These are phyloP conservation scores for Raphidocelis subcapitata DNA, from an alignment of 139 green algal species.

Conservation along the genomic window DNA sequence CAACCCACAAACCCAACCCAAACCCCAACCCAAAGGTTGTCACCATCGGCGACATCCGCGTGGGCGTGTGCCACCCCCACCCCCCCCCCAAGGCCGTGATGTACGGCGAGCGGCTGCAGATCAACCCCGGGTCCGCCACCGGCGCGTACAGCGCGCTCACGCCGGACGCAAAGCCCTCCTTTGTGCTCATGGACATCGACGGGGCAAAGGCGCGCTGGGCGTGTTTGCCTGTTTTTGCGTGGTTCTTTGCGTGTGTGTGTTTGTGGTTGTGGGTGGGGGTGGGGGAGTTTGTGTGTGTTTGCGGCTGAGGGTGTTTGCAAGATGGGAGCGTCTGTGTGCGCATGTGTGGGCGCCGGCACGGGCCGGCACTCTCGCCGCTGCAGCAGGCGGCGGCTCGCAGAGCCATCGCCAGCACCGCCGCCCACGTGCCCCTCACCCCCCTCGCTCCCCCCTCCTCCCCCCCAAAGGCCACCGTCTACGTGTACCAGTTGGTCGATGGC, in stretches of 20 bases:
- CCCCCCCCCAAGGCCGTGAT: conserved; percentile 53
- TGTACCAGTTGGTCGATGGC: conserved; percentile 87
- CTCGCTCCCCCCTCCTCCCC: not conserved
- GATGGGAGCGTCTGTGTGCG: no score
- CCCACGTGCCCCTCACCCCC: not conserved
- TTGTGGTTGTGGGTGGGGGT: not conserved
- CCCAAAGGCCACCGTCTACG: conserved; percentile 81
- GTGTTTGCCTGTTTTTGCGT: not conserved
- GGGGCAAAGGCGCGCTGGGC: conserved; percentile 56
- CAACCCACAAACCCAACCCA: not conserved
- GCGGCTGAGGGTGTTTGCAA: conserved; percentile 54
- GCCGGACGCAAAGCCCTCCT: conserved; percentile 67
- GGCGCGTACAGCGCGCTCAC: conserved; percentile 73
- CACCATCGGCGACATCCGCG: conserved; percentile 76
- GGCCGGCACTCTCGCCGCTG: no score
- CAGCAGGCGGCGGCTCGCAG: not conserved
- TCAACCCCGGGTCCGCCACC: conserved; percentile 94
- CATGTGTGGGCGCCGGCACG: no score
- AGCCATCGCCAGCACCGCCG: not conserved
- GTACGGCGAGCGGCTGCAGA: conserved; percentile 78
- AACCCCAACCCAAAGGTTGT: conserved; percentile 72
- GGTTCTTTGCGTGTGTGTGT: not conserved
- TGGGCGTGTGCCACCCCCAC: conserved; percentile 91
- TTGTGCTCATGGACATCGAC: conserved; percentile 97
- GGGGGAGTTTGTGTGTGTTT: conserved; percentile 53